Conservation (phyloP, 1,284 basidiomycete genomes). For the Ceratobasidium sp. region DNA sequence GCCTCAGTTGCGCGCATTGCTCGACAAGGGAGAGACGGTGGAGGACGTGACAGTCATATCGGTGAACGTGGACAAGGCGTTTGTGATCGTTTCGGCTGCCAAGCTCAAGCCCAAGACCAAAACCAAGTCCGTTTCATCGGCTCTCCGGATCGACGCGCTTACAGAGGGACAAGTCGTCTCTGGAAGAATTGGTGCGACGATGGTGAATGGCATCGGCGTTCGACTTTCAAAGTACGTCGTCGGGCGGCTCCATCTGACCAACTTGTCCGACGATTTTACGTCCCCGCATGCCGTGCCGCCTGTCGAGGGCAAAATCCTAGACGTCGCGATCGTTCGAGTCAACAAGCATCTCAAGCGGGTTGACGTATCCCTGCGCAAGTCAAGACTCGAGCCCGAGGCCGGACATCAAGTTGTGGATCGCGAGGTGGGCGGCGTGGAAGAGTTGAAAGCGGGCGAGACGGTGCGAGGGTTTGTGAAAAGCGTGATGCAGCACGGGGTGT, state of each 20-base stretch:
- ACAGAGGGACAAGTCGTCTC: conserved; percentile 78
- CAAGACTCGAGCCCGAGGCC: conserved; percentile 70
- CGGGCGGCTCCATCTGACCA: conserved; percentile 84
- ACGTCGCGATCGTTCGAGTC: conserved; percentile 77
- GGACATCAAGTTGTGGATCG: conserved; percentile 71
- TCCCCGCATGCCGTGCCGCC: conserved; percentile 67
- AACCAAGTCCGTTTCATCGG: not conserved
- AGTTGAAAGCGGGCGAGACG: conserved; percentile 79
- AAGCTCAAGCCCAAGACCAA: conserved; percentile 59
- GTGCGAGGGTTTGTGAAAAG: conserved; percentile 92
- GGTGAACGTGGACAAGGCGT: conserved; percentile 87
- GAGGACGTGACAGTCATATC: conserved; percentile 88
- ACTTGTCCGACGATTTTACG: conserved; percentile 81
- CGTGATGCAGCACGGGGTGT: conserved; percentile 89
- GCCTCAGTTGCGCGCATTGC: conserved; percentile 74
- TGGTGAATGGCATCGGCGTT: conserved; percentile 75
- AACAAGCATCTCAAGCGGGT: conserved; percentile 77
- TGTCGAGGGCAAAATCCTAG: conserved; percentile 73
- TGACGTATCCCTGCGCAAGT: conserved; percentile 82
- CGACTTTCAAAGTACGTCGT: conserved; percentile 79
- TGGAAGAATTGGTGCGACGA: conserved; percentile 78
- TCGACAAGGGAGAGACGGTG: conserved; percentile 82
- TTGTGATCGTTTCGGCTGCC: conserved; percentile 82
- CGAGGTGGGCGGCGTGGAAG: conserved; percentile 73
- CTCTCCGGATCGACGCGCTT: conserved; percentile 55